Evolutionary conservation across 352 stramenopile genomes (phyloP).

Genomic region (Albugo laibachii): DNA sequence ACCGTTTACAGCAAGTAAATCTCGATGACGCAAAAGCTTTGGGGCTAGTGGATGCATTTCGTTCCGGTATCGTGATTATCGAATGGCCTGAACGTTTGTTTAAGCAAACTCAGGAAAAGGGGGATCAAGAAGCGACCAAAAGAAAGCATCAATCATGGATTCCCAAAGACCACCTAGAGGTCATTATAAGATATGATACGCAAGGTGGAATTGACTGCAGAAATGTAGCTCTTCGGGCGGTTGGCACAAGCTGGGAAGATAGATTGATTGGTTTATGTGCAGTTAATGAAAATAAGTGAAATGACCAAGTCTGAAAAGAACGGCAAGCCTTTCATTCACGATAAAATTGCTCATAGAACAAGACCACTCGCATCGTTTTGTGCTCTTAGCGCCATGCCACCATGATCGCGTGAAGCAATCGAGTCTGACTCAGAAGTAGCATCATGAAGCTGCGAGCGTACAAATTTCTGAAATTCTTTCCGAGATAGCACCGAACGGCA

Average conservation of each 20-base stretch:
- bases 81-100: slow-evolving; percentile 56
- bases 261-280: slow-evolving; percentile 3
- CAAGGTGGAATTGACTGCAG: slow-evolving; percentile 13
- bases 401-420: too few relatives aligned
- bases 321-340: background rate
- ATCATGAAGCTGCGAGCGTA: too few relatives aligned
- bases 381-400: too few relatives aligned
- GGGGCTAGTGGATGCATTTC: slow-evolving; percentile 36
- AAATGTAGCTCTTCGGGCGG: slow-evolving; percentile 18
- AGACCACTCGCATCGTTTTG: too few relatives aligned
- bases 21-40: slow-evolving; percentile 28
- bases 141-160: slow-evolving; percentile 6
- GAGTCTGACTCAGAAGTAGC: too few relatives aligned
- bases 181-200: slow-evolving; percentile 35
- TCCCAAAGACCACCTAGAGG: slow-evolving; percentile 25
- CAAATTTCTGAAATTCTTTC: too few relatives aligned
- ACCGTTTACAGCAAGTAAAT: slow-evolving; percentile 57
- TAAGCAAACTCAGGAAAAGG: too few relatives aligned
- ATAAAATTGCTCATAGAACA: too few relatives aligned
- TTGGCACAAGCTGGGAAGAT: slow-evolving; percentile 21
- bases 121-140: too few relatives aligned
- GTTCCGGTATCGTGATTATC: slow-evolving; percentile 33
- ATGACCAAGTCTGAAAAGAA: too few relatives aligned
- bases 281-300: background rate
- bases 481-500: too few relatives aligned